These are phyloP conservation scores for Cyberlindnera veronae DNA, from an alignment of 805 yeast species.

Conservation along the genomic window DNA sequence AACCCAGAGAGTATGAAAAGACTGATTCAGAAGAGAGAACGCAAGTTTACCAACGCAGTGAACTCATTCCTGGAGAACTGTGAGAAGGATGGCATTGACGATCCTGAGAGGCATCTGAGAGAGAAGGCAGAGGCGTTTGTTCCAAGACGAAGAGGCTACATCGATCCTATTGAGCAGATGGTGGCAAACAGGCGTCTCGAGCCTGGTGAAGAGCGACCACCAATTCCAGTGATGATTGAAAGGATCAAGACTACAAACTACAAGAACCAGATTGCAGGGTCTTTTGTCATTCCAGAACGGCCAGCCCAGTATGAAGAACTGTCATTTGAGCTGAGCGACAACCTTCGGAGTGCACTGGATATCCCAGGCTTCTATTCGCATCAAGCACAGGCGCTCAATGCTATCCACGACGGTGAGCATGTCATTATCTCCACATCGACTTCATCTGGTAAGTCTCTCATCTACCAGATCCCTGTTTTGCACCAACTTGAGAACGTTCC, in stretches of 20 bases:
- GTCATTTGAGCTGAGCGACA: conserved; percentile 45
- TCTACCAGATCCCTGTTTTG: conserved; percentile 85
- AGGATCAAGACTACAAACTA: conserved; percentile 52
- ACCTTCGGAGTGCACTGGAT: conserved; percentile 48
- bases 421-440: conserved; percentile 93
- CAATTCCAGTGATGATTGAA: conserved; percentile 47
- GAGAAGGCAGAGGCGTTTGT: conserved; percentile 34
- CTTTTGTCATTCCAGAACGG: conserved; percentile 45
- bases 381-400: conserved; percentile 74
- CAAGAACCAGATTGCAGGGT: conserved; percentile 56
- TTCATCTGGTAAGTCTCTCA: conserved; percentile 91
- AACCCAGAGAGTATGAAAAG: conserved; percentile 54
- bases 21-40: conserved; percentile 55
- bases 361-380: conserved; percentile 63
- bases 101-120: conserved; percentile 41
- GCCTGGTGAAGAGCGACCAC: conserved; percentile 34
- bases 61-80: conserved; percentile 34
- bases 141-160: conserved; percentile 47
- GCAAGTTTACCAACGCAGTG: conserved; percentile 44
- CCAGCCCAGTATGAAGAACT: conserved; percentile 43
- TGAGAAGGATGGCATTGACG: conserved; percentile 26
- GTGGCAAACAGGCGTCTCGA: conserved; percentile 30
- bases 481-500: conserved; percentile 38
- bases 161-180: conserved; percentile 64
- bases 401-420: conserved; percentile 52